These are phyloP conservation scores for Tephrocybe sp. DNA, from an alignment of 768 basidiomycete species.

Conservation along the genomic window DNA sequence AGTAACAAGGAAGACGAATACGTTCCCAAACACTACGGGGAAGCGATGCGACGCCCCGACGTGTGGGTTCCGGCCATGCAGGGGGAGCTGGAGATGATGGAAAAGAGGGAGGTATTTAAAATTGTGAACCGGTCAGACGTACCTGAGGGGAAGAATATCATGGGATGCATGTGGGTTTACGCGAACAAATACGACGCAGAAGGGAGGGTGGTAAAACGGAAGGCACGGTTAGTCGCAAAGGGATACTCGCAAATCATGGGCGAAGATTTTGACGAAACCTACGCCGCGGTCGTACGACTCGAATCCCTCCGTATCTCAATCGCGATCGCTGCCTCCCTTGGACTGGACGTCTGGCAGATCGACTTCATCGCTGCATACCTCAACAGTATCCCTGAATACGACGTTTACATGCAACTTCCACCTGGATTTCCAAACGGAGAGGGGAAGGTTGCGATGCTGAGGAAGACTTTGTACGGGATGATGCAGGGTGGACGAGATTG, in stretches of 20 bases:
- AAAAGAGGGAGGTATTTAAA: constrained; percentile 5
- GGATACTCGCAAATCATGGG: constrained; percentile 32
- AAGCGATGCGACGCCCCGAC: neutral
- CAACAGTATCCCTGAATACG: neutral
- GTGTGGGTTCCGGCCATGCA: neutral
- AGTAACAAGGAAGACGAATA: neutral
- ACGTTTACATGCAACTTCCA: neutral
- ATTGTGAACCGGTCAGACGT: neutral
- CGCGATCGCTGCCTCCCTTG: neutral
- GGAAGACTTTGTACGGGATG: neutral
- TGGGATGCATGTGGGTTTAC: neutral
- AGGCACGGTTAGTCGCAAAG: constrained; percentile 23
- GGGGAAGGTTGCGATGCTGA: neutral
- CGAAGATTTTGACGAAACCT: constrained; percentile 2
- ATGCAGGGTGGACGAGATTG: constrained; percentile 4
- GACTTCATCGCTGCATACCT: neutral
- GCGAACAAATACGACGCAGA: constrained; percentile 16
- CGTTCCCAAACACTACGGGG: neutral
- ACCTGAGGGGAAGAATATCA: neutral
- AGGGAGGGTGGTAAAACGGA: constrained; percentile 25
- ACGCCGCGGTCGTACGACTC: neutral
- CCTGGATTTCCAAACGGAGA: neutral
- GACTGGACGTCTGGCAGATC: neutral
- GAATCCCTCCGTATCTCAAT: neutral
- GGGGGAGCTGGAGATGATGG: neutral